Evolutionary conservation across 1,284 basidiomycete genomes (phyloP).

Genomic region (Fomitopsis schrenkii): DNA sequence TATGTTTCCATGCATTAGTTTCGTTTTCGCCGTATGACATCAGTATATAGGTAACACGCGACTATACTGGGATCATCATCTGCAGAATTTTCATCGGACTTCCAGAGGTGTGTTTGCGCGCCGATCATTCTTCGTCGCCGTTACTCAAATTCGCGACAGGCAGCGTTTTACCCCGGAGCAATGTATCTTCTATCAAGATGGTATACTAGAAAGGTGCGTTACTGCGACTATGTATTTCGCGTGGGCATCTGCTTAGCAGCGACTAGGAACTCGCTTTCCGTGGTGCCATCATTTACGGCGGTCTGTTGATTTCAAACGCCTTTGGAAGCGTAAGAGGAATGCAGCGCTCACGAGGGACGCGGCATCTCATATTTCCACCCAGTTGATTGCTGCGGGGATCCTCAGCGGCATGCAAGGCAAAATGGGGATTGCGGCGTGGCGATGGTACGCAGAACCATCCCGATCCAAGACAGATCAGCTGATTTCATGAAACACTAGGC

Average conservation of each 20-base stretch:
- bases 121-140: background rate
- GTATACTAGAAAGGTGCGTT: slow-evolving; percentile 58
- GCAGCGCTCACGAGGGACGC: background rate
- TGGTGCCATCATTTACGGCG: slow-evolving; percentile 65
- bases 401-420: slow-evolving; percentile 65
- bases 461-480: background rate
- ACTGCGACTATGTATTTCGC: too few species aligned
- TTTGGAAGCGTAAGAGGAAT: slow-evolving; percentile 58
- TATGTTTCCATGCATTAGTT: slow-evolving; percentile 16
- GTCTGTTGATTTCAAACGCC: slow-evolving; percentile 71
- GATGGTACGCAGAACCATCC: slow-evolving; percentile 41
- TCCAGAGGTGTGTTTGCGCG: slow-evolving; percentile 40
- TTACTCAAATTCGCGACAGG: slow-evolving; percentile 23
- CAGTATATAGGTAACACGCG: slow-evolving; percentile 44
- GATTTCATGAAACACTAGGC: slow-evolving; percentile 28
- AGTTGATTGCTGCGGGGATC: slow-evolving; percentile 64
- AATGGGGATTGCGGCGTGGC: slow-evolving; percentile 69
- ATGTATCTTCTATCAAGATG: slow-evolving; percentile 61
- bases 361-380: background rate
- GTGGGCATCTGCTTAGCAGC: background rate
- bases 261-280: slow-evolving; percentile 62
- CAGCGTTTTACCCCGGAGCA: slow-evolving; percentile 64
- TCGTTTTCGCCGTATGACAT: background rate
- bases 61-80: slow-evolving; percentile 51
- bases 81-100: slow-evolving; percentile 62